Evolutionary conservation across 73 alveolate genomes (phyloP).

Genomic region (Symbiodinium natans): DNA sequence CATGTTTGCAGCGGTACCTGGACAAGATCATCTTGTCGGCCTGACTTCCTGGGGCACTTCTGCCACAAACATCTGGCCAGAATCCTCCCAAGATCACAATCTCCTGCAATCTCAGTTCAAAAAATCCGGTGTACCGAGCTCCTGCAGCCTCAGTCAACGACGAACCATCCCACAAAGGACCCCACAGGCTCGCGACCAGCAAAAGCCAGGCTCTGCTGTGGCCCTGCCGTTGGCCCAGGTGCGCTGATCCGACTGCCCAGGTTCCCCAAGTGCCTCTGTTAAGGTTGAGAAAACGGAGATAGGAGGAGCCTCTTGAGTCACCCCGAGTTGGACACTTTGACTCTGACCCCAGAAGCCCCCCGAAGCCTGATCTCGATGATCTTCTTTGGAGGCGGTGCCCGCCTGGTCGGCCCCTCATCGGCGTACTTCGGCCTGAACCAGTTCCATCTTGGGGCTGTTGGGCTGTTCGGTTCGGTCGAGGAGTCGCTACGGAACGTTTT

Average conservation of each 20-base stretch:
- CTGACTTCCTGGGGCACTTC: background rate
- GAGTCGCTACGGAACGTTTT: background rate
- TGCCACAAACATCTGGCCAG: background rate
- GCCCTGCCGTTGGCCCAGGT: too few species aligned
- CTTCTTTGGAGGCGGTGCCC: background rate
- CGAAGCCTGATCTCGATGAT: background rate
- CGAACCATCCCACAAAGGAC: too few species aligned
- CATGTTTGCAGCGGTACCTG: background rate
- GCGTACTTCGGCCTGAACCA: background rate
- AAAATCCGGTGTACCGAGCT: background rate
- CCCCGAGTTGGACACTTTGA: too few species aligned
- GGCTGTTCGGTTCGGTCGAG: background rate
- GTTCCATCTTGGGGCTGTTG: background rate
- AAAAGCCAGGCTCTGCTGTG: too few species aligned
- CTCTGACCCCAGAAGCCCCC: too few species aligned
- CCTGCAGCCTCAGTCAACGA: background rate
- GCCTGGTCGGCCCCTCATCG: background rate
- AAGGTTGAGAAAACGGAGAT: too few species aligned
- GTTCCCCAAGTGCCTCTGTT: too few species aligned
- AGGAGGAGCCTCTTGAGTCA: too few species aligned
- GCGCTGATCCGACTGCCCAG: too few species aligned
- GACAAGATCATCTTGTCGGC: background rate
- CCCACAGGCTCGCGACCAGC: too few species aligned
- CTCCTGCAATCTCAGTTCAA: background rate
- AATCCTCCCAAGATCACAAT: background rate